Conservation (phyloP, 2,329 filamentous ascomycete genomes). For the Pyrenochaeta sp. region DNA sequence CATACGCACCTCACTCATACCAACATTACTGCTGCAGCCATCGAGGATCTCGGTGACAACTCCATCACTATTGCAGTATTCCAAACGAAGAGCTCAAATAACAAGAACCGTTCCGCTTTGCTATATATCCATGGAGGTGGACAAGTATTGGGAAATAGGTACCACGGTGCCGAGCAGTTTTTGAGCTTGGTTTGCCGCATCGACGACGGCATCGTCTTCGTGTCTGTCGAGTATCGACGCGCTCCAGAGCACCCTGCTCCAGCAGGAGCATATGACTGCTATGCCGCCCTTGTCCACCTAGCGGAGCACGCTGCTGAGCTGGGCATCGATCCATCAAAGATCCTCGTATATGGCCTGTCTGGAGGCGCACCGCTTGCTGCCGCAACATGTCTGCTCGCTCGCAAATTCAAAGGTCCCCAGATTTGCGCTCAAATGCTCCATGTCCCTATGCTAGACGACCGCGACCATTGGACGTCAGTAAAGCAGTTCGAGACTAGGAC, state of each 20-base stretch:
- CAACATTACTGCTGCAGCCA: background rate
- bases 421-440: conserved; percentile 55
- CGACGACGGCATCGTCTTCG: conserved; percentile 16
- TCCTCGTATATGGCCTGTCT: conserved; percentile 55
- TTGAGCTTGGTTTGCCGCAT: conserved; percentile 27
- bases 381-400: conserved; percentile 49
- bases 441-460: conserved; percentile 60
- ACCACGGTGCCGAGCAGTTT: conserved; percentile 38
- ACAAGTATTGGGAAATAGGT: conserved; percentile 42
- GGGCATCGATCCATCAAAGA: conserved; percentile 51
- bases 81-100: background rate
- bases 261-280: conserved; percentile 46
- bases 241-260: conserved; percentile 55
- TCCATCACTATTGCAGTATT: background rate
- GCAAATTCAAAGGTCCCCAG: conserved; percentile 31
- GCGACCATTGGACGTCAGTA: conserved; percentile 44
- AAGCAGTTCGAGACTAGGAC: conserved; percentile 43
- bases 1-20: background rate
- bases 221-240: conserved; percentile 53
- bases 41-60: background rate
- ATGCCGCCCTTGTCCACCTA: conserved; percentile 32
- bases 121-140: conserved; percentile 55
- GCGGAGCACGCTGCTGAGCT: conserved; percentile 49
- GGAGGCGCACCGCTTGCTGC: conserved; percentile 57
- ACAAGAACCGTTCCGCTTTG: background rate